Base-by-base conservation (phyloP, 169 alveolate species). In the Plasmodium billcollinsi region DNA sequence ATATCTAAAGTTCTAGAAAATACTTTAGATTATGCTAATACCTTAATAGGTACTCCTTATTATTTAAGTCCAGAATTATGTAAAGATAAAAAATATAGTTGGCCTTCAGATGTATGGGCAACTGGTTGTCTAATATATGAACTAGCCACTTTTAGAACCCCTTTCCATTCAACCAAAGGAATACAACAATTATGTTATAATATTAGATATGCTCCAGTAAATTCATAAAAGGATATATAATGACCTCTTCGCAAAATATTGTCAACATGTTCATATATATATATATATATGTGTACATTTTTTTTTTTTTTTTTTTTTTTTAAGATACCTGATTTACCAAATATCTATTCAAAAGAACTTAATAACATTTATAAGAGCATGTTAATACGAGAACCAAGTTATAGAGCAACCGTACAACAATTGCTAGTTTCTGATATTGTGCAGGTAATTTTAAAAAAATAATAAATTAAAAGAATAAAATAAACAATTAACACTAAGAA, bases 21-120 rank as follows among this genome's bases (percentile, higher is more conserved):
- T 86, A 96, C 99, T 0, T 93, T 95, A 29, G 98, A 98, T 69
- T 97, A 97, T 94, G 99, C 99, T 21, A 93, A 95, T 66, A 98
- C 99, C 12, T 94, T 97, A 93, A 98, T 98, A 47, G 99, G 99
- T 58, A 99, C 99, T 4, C 99, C 99, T 0, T 99, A 98, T 96
- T 99, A 99, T 95, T 94, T 99, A 92, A 97, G 99, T 29, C 99
- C 99, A 0, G 99, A 99, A 95, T 97, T 99, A 67, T 78, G 86
- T 43, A 71, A 98, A 95, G 99, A 98, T 63, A 97, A 96, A 88
- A 99, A 99, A 8, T 98, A 98, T 94, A 98, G 98, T 88, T 96
- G 98, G 96, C 99, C 99, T 83, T 97, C 99, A 54, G 99, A 99
- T 95, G 97, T 99, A 5, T 99, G 99, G 99, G 99, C 99, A 0